Evolutionary conservation across 2,329 filamentous ascomycete species (phyloP), one percentile per base, ranked within the genome.

Genomic region (Diaporthe aspalathi): DNA sequence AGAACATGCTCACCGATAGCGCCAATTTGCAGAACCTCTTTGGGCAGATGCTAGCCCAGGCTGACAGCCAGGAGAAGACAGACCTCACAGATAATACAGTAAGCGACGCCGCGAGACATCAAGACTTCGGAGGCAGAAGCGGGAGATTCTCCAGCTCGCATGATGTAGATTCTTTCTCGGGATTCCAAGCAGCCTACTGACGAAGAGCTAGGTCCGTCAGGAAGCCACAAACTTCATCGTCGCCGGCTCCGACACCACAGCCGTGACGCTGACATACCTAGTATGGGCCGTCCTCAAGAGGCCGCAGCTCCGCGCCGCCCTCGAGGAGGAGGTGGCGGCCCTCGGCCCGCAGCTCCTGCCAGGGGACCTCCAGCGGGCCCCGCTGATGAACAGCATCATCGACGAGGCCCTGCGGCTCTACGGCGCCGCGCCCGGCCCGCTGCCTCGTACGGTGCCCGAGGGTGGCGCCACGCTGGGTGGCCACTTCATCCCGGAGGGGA

Each of bases 161-260:
- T n/a, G n/a, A n/a, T n/a, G n/a, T n/a, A n/a, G n/a, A 1, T 56
- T 8, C 2, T 24, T 16, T 38, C 9, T 14, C 20, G n/a, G 32
- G 22, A 8, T 2, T 24, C 2, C 43, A 24, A 60, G 6, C 14
- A 17, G 12, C 20, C 3, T 17, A 5, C n/a, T 49, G n/a, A 65
- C 45, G 12, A 4, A 14, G 16, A 4, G 1, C 11, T 2, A 63
- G 60, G 60, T 65, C 7, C 49, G 68, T 17, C 67, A 72, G 2
- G 80, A 84, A 62, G 83, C 82, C 0, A 75, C 77, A 14, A 76
- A 68, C 1, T 81, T 81, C 67, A 84, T 84, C 53, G 68, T 83
- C 9, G 83, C 82, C 8, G 83, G 82, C 1, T 81, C 79, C 14
- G 83, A 83, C 63, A 84, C 83, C 1, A 84, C 83, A 0, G 79